Evolutionary conservation across 257 asterid species (phyloP), one percentile per base, ranked within the genome.

Genomic region (Nyctanthes arbortristis): DNA sequence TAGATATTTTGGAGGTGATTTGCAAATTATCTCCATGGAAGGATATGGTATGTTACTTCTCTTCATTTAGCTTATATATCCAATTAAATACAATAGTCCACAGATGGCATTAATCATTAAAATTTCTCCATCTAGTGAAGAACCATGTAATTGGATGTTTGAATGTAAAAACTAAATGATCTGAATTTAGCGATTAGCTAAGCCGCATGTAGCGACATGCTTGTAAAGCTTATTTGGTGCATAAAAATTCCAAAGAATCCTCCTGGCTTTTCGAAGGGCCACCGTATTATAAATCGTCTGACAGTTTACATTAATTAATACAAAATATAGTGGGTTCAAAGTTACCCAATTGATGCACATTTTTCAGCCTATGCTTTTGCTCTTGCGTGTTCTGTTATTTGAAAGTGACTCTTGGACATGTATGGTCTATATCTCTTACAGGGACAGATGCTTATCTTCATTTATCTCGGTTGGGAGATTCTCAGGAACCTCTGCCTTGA

Each of bases 11-110:
- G 98, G 98, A 25, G 98, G 98, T 55, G 98, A 93, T 74, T 83
- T 93, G 52, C 97, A 90, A 72, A 87, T 93, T 55, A 92, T 90
- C 71, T 90, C 98, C 67, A 93, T 93, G 98, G 98, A 93, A 84
- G 98, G 98, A 82, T 90, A 93, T 65, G 98, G 98, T 90, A 84
- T 7, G 82, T 58, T 40, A 24, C 32, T 31, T 36, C 45, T 64
- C 56, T 61, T 30, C 3, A 7, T 25, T 49, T 28, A 58, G 7
- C 54, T 43, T 14, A 43, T 22, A 7, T 3, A 4, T 1, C 54
- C n/a, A 1, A n/a, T n/a, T 4, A 43, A 39, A 1, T 22, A 13
- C 24, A 7, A 28, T 28, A 16, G 32, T 36, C 40, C 30, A 33
- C 25, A 56, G 5, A 33, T 52, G 39, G 45, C 31, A 30, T 67